A percentile compares a stretch with the other conserved stretches of the same genome.
Evolutionary conservation across 2,329 filamentous ascomycete genomes (phyloP).

Genomic region (Thelonectria blattea): DNA sequence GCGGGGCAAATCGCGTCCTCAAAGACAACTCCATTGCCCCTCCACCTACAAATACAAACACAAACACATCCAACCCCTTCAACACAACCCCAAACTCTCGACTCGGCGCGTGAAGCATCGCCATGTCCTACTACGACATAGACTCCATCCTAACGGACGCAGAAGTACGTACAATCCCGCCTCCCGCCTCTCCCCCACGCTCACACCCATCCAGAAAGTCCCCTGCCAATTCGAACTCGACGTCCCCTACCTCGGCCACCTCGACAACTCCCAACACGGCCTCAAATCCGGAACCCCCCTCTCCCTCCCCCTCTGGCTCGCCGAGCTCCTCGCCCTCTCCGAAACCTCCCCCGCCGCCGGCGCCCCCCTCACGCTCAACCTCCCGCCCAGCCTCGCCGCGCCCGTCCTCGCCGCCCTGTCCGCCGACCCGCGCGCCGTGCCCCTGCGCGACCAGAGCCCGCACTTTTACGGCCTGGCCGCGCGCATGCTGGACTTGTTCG

Average conservation of each 20-base stretch:
- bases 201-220: slow-evolving; percentile 70
- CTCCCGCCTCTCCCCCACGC: background rate
- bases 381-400: slow-evolving; percentile 77
- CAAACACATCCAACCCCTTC: background rate
- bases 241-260: slow-evolving; percentile 83
- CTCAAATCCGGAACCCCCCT: slow-evolving; percentile 83
- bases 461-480: slow-evolving; percentile 89
- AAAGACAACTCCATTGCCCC: slow-evolving; percentile 25
- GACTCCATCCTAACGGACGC: slow-evolving; percentile 85
- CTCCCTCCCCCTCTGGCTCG: slow-evolving; percentile 90
- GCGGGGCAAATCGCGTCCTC: slow-evolving; percentile 22
- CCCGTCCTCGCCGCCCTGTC: slow-evolving; percentile 89
- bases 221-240: slow-evolving; percentile 94
- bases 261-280: slow-evolving; percentile 80
- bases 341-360: slow-evolving; percentile 53
- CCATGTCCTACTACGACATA: slow-evolving; percentile 82
- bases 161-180: slow-evolving; percentile 59
- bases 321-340: slow-evolving; percentile 86
- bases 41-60: background rate
- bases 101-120: slow-evolving; percentile 5
- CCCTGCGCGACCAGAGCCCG: slow-evolving; percentile 80
- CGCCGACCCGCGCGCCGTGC: slow-evolving; percentile 85
- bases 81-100: background rate
- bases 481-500: slow-evolving; percentile 87
- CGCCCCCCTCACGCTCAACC: slow-evolving; percentile 78